phyloP scores from a whole-genome alignment of 176 grass and related monocot species.

The Metroxylon sagu region DNA sequence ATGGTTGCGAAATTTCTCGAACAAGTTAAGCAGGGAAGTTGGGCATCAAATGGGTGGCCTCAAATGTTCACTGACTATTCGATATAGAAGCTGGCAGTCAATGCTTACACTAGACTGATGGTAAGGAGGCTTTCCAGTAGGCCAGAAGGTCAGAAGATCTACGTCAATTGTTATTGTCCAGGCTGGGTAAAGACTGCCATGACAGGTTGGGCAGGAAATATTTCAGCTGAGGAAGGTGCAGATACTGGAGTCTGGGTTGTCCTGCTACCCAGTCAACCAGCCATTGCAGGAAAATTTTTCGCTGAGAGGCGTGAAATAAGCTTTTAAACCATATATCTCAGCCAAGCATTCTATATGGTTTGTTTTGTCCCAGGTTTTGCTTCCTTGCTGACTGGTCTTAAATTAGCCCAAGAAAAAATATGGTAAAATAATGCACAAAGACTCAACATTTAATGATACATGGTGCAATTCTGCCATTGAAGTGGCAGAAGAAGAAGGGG shows the following conservation, averaged over 20 bases:
- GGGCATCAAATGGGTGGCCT: slow-evolving; percentile 53
- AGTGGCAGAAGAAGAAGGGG: too few species aligned
- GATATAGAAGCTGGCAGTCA: slow-evolving; percentile 77
- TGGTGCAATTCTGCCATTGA: too few species aligned
- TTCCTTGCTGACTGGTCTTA: too few species aligned
- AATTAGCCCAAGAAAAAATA: too few species aligned
- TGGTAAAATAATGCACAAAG: too few species aligned
- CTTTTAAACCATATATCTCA: slow-evolving; percentile 37
- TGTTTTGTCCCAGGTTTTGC: too few species aligned
- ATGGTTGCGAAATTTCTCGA: slow-evolving; percentile 56
- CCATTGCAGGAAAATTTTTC: slow-evolving; percentile 55
- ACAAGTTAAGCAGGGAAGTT: slow-evolving; percentile 54
- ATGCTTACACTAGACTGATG: slow-evolving; percentile 58
- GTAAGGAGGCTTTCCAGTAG: slow-evolving; percentile 31
- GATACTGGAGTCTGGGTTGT: slow-evolving; percentile 72
- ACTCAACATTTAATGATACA: too few species aligned
- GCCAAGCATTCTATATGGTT: too few species aligned
- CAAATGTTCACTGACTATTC: slow-evolving; percentile 91
- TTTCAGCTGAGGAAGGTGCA: slow-evolving; percentile 66
- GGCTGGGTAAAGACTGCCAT: slow-evolving; percentile 94
- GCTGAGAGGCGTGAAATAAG: slow-evolving; percentile 76
- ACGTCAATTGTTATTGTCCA: slow-evolving; percentile 87
- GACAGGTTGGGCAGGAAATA: slow-evolving; percentile 92
- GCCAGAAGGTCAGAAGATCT: slow-evolving; percentile 50
- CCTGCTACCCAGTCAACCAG: slow-evolving; percentile 32